phyloP scores from a whole-genome alignment of 2,329 filamentous ascomycete species.

The Chaetomium sp. region DNA sequence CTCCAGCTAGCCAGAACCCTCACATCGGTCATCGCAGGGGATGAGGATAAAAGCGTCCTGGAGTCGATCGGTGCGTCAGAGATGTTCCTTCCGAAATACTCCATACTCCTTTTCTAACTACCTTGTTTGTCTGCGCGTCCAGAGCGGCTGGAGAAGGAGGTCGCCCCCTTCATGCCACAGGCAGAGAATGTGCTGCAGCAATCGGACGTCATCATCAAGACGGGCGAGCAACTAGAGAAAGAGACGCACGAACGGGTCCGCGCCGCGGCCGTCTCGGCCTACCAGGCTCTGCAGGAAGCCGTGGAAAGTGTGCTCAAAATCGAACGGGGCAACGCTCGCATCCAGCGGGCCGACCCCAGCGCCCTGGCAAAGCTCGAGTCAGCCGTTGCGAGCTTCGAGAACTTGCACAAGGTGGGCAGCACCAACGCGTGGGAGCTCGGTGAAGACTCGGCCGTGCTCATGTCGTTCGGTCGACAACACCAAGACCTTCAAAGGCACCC shows the following conservation, averaged over 20 bases:
- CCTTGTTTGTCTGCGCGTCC: neutral
- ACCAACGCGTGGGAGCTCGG: constrained; percentile 13
- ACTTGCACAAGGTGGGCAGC: constrained; percentile 7
- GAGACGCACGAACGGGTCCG: neutral
- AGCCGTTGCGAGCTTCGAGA: constrained; percentile 1
- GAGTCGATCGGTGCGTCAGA: neutral
- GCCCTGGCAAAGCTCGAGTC: neutral
- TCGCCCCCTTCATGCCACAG: neutral
- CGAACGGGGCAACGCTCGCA: neutral
- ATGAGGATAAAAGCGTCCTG: neutral
- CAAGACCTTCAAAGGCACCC: constrained; percentile 3
- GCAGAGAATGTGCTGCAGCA: constrained; percentile 3
- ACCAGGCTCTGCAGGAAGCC: neutral
- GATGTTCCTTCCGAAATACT: neutral
- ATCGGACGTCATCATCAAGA: constrained; percentile 4
- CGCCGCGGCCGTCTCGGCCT: neutral
- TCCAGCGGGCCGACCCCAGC: constrained; percentile 2
- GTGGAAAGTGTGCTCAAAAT: neutral
- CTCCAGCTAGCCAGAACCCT: constrained; percentile 3
- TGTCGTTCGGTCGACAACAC: constrained; percentile 9
- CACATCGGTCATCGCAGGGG: neutral
- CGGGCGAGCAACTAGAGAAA: constrained; percentile 1
- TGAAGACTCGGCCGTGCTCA: constrained; percentile 2
- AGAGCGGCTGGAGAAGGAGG: constrained; percentile 10
- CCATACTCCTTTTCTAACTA: neutral